Conservation (phyloP, 2,329 filamentous ascomycete species). For the Didymella segeticola region DNA sequence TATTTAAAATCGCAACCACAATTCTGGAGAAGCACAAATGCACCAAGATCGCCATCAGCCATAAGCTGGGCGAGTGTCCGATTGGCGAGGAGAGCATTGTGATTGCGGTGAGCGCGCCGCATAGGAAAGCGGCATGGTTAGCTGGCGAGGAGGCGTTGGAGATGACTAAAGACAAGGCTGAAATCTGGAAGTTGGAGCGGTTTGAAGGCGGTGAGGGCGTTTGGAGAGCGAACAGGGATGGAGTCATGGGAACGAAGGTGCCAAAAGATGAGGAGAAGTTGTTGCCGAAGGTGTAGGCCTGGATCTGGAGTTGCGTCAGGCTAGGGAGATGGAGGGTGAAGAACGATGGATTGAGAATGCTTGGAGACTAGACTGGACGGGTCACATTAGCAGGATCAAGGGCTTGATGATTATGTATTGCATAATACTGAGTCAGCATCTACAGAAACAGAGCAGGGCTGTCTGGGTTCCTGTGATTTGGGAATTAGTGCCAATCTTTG, state of each 20-base stretch:
- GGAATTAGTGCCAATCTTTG: too few species aligned
- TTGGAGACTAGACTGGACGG: not conserved
- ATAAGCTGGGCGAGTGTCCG: slow-evolving; percentile 83
- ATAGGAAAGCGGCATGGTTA: slow-evolving; percentile 83
- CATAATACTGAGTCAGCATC: not conserved
- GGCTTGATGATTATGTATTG: not conserved
- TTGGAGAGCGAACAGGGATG: slow-evolving; percentile 89
- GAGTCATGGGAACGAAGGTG: slow-evolving; percentile 62
- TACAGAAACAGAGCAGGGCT: not conserved
- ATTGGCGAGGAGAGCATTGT: slow-evolving; percentile 93
- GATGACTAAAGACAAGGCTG: slow-evolving; percentile 82
- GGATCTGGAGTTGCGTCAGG: not conserved
- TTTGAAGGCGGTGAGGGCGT: slow-evolving; percentile 79
- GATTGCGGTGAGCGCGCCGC: slow-evolving; percentile 83
- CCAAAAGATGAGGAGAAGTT: slow-evolving; percentile 26
- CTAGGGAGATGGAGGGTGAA: not conserved
- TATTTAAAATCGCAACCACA: slow-evolving; percentile 67
- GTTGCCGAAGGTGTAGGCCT: not conserved
- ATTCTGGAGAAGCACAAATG: slow-evolving; percentile 69
- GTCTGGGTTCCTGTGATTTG: too few species aligned
- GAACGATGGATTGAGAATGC: not conserved
- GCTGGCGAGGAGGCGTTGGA: slow-evolving; percentile 91
- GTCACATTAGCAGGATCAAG: not conserved
- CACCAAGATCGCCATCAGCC: slow-evolving; percentile 77
- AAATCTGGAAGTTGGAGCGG: slow-evolving; percentile 94